A percentile compares a stretch with the other conserved stretches of the same genome.
These are phyloP conservation scores for Rhodocollybia butyracea DNA, from an alignment of 768 basidiomycete genomes.

Conservation along the genomic window DNA sequence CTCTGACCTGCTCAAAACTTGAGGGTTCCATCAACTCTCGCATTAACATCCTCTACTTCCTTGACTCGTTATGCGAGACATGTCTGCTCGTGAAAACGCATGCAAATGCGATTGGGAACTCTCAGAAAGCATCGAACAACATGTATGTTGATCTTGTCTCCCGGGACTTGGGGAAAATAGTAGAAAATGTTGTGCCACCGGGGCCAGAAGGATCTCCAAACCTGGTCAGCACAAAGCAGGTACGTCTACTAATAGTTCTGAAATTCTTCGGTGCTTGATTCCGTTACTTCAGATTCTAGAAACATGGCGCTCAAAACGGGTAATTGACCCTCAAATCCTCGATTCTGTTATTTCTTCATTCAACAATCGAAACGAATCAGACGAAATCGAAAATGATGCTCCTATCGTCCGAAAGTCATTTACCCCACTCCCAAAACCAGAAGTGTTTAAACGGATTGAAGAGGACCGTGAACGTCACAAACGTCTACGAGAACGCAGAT, in stretches of 20 bases:
- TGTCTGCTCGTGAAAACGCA: conserved; percentile 67
- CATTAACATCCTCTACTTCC: conserved; percentile 91
- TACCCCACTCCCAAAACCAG: conserved; percentile 49
- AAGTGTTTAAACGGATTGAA: conserved; percentile 83
- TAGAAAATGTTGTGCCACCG: conserved; percentile 83
- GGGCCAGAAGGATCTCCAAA: conserved; percentile 88
- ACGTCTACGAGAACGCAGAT: conserved; percentile 83
- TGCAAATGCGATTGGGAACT: conserved; percentile 35
- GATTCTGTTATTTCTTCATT: conserved; percentile 65
- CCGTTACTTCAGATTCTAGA: conserved; percentile 73
- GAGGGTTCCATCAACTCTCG: conserved; percentile 81
- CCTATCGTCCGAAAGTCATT: conserved; percentile 11
- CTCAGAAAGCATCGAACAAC: conserved; percentile 34
- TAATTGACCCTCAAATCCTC: conserved; percentile 75
- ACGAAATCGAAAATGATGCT: conserved; percentile 17
- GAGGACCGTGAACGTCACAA: conserved; percentile 93
- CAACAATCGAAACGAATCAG: conserved; percentile 36
- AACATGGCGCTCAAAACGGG: conserved; percentile 83
- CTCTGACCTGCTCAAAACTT: background rate
- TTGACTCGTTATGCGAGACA: conserved; percentile 84
- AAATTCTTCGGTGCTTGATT: background rate
- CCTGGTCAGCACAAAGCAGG: conserved; percentile 84
- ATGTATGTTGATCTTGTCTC: conserved; percentile 78
- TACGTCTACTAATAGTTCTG: conserved; percentile 24
- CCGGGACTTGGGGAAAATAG: conserved; percentile 74